Base-by-base conservation (phyloP, 2,329 filamentous ascomycete species). In the Penicillium sp. region DNA sequence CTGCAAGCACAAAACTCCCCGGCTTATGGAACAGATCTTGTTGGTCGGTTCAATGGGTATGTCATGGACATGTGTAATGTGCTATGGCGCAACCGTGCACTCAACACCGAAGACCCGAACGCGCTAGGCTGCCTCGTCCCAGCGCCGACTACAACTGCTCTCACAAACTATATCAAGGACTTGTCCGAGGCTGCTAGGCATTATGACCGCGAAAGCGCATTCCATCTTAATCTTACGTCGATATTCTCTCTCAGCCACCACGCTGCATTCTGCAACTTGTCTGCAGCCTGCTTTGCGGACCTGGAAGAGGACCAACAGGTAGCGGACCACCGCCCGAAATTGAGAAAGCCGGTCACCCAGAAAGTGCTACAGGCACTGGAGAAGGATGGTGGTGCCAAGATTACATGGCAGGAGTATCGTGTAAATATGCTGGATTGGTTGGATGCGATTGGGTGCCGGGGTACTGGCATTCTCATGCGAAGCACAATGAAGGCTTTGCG, bases 31-130 rank as follows among this genome's bases (percentile, higher is more conserved):
- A 78, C 82, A 40, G 74, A 78, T 31, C 83, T 88, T 53, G 83
- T 91, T 38, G 83, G 85, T 60, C 76, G 82, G 25, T 92, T 94
- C 76, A 96, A 96, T 69, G 88, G 88, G 22, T 91, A 88, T 69
- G 81, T 95, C 31, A 92, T 94, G 85, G 91, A 96, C 68, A 82
- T 91, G 31, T 92, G 90, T 77, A 95, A 95, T 69, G 85, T 89
- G 48, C 72, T 94, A 44, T 95, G 90, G 90, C 84, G 90, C 9
- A 83, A 84, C 22, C 84, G 87, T 12, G 90, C 88, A 1, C 87
- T 95, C 56, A 84, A 84, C 55, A 76, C 76, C 12, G 77, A 78
- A 1, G 89, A 93, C 61, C 75, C 81, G n/a, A 84, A 85, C 63
- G 78, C 82, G 3, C 65, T 80, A 16, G 84, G 82, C 4, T 82